Conservation (phyloP, 2,329 filamentous ascomycete species). For the Fusarium pilosicola region DNA sequence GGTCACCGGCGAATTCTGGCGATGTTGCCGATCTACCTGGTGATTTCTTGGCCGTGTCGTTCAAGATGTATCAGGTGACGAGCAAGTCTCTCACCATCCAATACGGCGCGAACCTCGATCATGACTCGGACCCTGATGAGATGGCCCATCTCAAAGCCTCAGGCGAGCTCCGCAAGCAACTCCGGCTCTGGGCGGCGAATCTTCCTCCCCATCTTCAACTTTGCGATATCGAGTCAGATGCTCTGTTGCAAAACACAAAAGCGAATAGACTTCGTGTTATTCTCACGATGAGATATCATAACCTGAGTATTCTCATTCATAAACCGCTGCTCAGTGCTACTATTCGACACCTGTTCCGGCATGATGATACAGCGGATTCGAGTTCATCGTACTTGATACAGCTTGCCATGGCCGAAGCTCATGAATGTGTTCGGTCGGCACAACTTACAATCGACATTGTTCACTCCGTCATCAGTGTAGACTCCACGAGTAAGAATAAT, state of each 20-base stretch:
- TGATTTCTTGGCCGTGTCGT: not conserved
- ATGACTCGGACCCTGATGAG: not conserved
- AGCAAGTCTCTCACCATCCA: not conserved
- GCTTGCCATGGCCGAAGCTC: not conserved
- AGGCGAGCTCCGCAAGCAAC: not conserved
- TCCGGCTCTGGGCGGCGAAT: not conserved
- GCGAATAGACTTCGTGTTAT: not conserved
- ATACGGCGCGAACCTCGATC: not conserved
- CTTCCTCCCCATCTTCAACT: not conserved
- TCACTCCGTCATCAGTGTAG: not conserved
- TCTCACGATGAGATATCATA: not conserved
- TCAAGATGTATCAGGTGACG: not conserved
- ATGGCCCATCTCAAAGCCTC: not conserved
- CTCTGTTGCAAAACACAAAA: not conserved
- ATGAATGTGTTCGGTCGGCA: not conserved
- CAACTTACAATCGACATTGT: not conserved
- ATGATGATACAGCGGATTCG: not conserved
- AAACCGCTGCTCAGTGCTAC: not conserved
- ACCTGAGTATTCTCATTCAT: not conserved
- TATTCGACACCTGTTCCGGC: not conserved
- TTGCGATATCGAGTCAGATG: not conserved
- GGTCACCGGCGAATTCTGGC: not conserved
- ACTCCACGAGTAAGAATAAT: not conserved
- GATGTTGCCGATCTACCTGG: not conserved
- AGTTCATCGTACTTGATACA: not conserved